Conservation (phyloP, 2,329 filamentous ascomycete species). For the Sclerotinia borealis region DNA sequence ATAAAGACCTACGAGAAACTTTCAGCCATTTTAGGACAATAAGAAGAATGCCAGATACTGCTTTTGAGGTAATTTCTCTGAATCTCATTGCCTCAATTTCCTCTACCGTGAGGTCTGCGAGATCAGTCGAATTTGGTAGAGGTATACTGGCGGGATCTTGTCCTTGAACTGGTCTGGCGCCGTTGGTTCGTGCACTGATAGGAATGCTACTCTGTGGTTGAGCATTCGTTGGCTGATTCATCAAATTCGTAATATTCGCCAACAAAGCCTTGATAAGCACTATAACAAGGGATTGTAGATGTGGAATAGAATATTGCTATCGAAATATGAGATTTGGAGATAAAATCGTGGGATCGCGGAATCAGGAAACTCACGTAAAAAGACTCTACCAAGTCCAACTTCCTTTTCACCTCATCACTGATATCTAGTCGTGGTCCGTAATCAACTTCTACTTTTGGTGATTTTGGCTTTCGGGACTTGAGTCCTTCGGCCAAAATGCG, state of each 20-base stretch:
- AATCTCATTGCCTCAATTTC: conserved; percentile 76
- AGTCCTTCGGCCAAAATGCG: conserved; percentile 37
- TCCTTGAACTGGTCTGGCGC: conserved; percentile 23
- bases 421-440: conserved; percentile 46
- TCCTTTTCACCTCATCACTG: conserved; percentile 51
- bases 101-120: conserved; percentile 52
- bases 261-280: conserved; percentile 86
- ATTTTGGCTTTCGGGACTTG: conserved; percentile 39
- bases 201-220: conserved; percentile 25
- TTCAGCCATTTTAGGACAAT: conserved; percentile 96
- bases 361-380: conserved; percentile 66
- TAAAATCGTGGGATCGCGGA: neutral
- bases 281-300: conserved; percentile 88
- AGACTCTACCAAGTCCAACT: conserved; percentile 67
- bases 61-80: conserved; percentile 85
- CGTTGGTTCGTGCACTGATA: conserved; percentile 25
- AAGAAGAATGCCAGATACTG: conserved; percentile 81
- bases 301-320: conserved; percentile 69
- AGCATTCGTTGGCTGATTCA: conserved; percentile 48
- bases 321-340: conserved; percentile 30
- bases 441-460: conserved; percentile 37
- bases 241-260: conserved; percentile 79
- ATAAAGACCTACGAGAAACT: conserved; percentile 65
- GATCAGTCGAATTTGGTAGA: conserved; percentile 25
- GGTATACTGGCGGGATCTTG: conserved; percentile 29